Percentiles rank a stretch among this genome's conserved stretches.
These are phyloP conservation scores for Verbena officinalis DNA, from an alignment of 257 asterid species.

Conservation along the genomic window DNA sequence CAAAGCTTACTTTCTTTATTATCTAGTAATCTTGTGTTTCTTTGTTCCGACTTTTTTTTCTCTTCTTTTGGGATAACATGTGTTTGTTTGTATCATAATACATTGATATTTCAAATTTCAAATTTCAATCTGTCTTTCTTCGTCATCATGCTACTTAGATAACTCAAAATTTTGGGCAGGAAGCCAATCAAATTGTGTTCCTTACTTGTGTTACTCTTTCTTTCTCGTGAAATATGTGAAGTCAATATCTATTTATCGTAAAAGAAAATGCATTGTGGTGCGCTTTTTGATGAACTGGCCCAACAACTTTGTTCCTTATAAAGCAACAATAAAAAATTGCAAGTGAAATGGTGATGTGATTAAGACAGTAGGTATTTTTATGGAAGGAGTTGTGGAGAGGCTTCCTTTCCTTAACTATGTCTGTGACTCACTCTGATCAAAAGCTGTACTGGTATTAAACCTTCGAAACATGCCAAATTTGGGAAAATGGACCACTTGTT, in stretches of 20 bases:
- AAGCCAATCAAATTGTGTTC: too few relatives aligned
- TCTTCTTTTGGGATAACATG: not conserved
- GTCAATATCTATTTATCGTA: too few relatives aligned
- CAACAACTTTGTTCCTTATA: not conserved
- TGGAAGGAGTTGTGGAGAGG: slow-evolving; percentile 1
- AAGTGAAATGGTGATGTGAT: not conserved
- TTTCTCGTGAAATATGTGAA: too few relatives aligned
- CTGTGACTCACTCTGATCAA: slow-evolving; percentile 7
- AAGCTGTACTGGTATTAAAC: slow-evolving; percentile 13
- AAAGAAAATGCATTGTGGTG: too few relatives aligned
- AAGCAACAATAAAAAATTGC: not conserved
- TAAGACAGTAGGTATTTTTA: not conserved
- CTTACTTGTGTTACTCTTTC: too few relatives aligned
- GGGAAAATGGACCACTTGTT: slow-evolving; percentile 40
- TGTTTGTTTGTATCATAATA: not conserved
- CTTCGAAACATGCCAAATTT: slow-evolving; percentile 25
- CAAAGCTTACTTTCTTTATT: not conserved
- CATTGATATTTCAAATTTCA: too few relatives aligned
- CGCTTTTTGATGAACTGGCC: too few relatives aligned
- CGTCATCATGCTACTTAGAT: not conserved
- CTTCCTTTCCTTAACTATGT: slow-evolving; percentile 15
- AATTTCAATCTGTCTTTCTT: not conserved
- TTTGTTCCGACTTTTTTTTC: not conserved
- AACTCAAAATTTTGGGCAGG: not conserved
- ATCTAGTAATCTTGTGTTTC: slow-evolving; percentile 6